These are phyloP conservation scores for Carallia pectinifolia DNA, from an alignment of 345 rosid genomes.

Conservation along the genomic window DNA sequence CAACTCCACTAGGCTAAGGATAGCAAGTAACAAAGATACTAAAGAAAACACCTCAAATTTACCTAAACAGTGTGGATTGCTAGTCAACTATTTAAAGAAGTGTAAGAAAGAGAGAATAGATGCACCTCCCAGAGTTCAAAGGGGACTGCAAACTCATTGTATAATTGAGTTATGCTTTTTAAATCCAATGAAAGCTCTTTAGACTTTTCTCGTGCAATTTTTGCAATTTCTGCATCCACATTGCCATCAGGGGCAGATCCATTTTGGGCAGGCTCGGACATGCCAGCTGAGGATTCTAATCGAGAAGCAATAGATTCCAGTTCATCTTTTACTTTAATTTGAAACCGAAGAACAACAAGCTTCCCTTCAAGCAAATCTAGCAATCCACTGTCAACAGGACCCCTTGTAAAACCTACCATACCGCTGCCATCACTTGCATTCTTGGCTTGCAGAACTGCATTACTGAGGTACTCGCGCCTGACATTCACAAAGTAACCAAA, in stretches of 20 bases:
- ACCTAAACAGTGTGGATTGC: not conserved
- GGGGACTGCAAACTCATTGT: constrained; percentile 95
- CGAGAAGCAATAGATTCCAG: constrained; percentile 69
- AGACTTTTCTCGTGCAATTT: constrained; percentile 71
- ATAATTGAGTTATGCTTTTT: constrained; percentile 90
- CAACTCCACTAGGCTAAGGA: too few relatives aligned
- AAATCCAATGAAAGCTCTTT: constrained; percentile 84
- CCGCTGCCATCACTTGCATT: constrained; percentile 70
- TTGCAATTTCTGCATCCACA: constrained; percentile 43
- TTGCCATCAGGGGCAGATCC: constrained; percentile 41
- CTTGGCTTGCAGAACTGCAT: constrained; percentile 94
- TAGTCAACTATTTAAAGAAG: constrained; percentile 1
- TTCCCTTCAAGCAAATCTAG: constrained; percentile 97
- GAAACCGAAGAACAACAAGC: constrained; percentile 86
- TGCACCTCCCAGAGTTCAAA: constrained; percentile 97
- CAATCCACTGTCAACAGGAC: constrained; percentile 68
- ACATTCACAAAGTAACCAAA: constrained; percentile 27
- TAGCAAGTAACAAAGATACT: too few relatives aligned
- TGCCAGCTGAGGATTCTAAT: constrained; percentile 44
- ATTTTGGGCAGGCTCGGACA: constrained; percentile 56
- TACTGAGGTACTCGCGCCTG: constrained; percentile 88
- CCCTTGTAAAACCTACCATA: constrained; percentile 46
- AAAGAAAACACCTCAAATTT: not conserved
- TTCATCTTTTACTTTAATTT: constrained; percentile 81
- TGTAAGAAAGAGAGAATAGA: constrained; percentile 20